Evolutionary conservation across 352 stramenopile species (phyloP), one percentile per base, ranked within the genome.

Genomic region (Pythium brachiatum): DNA sequence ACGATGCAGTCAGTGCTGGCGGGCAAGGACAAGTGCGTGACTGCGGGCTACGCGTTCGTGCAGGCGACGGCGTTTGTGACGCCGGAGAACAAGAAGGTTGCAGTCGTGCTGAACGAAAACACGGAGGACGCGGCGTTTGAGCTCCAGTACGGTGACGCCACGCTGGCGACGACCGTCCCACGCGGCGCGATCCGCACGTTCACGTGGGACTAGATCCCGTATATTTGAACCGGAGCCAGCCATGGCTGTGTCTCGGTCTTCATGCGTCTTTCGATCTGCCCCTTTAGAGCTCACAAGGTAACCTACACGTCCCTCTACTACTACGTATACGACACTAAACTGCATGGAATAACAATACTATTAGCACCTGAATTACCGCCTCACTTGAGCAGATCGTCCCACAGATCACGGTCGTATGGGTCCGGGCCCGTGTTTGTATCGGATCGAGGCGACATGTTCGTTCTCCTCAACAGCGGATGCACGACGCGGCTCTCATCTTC

Each of bases 31-130:
- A 85, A 90, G 65, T 94, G 86, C 20, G 86, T 92, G 53, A 93
- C 86, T 16, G 86, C 78, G 0, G 86, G 86, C 1, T 94, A 92
- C 64, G 69, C 81, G 18, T 90, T 94, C 57, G 71, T 89, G 18
- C 86, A 92, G 62, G 72, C 83, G 0, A 57, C 70, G 31, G 75
- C 81, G 0, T 95, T 95, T 53, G 70, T 87, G 53, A 95, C 83
- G 11, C 86, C 86, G 1, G 64, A 82, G 26, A 73, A 90, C 64
- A 79, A 78, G 53, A 91, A 81, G 54, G 83, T 95, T 32, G 71
- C 90, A 53, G 84, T 95, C 13, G 81, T 93, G 31, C 69, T 95
- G 60, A 95, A 95, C 62, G 83, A 93, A 54, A 93, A 95, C 73
- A 88, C 82, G 25, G 83, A 92, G 57, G 73, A 81, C 20, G 81